Evolutionary conservation across 2,329 filamentous ascomycete genomes (phyloP), one percentile per base, ranked within the genome.

Genomic region (Huntiella decipiens): DNA sequence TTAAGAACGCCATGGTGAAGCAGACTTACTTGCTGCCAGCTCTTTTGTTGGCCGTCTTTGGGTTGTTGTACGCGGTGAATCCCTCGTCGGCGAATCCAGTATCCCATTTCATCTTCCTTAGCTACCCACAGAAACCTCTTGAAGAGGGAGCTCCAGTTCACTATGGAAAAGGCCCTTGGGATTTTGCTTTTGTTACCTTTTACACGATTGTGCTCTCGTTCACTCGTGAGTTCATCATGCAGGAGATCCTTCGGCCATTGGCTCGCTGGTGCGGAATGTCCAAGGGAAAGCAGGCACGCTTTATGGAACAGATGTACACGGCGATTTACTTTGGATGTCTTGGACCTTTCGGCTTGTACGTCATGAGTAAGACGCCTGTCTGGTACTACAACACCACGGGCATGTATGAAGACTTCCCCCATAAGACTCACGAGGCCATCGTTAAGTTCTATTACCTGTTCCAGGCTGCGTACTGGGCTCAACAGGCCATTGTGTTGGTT

Each of bases 391-490:
- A 92, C 65, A 91, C 83, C 2, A 68, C 66, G 22, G 84, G 77
- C 60, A 93, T 95, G 83, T 95, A 92, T 62, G 83, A 88, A 61
- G 69, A 67, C 13, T 94, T 85, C 61, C 87, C 87, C 4, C 87
- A 95, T 62, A 72, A 73, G 55, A 79, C 80, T 22, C 85, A 92
- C 58, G 79, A 82, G 52, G 82, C 69, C 48, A 56, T 72, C 35
- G 86, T 95, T 73, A 96, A 96, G 68, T 85, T 88, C 50, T 96
- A 95, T 66, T 96, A 96, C 61, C 70, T 96, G 52, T 82, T 95
- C 56, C 79, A 96, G 64, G 88, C 85, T 38, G 82, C 82, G 53
- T 96, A 94, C 70, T 96, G 88, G 88, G 77, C 82, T 3, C 87
- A 95, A 67, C 87, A 95, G 66, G 82, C 81, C 43, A 82, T 96